Evolutionary conservation across 2,329 filamentous ascomycete species (phyloP).

Genomic region (Fusarium proliferatum): DNA sequence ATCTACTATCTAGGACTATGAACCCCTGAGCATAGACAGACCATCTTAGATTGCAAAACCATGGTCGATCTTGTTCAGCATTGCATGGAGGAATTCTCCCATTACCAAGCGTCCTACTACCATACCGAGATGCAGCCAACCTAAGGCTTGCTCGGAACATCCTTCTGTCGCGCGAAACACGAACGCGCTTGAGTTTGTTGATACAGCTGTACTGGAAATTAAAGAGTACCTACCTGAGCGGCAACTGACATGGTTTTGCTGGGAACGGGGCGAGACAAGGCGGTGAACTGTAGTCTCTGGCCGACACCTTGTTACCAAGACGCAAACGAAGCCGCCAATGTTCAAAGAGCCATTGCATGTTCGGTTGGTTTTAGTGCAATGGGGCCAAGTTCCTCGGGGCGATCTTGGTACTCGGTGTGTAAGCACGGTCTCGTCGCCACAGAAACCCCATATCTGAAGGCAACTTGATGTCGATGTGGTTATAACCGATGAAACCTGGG

Average conservation of each 20-base stretch:
- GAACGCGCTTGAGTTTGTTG: not conserved
- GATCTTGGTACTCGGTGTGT: not conserved
- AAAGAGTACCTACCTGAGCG: not conserved
- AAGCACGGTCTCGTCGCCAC: not conserved
- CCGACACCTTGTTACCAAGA: not conserved
- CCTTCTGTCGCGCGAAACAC: not conserved
- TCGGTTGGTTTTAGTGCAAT: not conserved
- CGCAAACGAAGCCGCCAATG: not conserved
- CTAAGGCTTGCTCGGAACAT: not conserved
- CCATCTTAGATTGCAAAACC: not conserved
- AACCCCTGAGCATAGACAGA: not conserved
- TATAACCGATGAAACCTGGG: not conserved
- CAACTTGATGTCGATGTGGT: not conserved
- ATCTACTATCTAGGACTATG: not conserved
- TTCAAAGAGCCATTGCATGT: no score
- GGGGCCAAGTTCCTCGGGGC: not conserved
- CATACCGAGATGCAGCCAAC: not conserved
- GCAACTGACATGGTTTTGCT: not conserved
- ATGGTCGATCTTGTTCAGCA: not conserved
- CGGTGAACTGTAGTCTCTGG: not conserved
- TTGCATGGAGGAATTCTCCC: not conserved
- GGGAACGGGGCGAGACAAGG: not conserved
- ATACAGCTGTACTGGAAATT: not conserved
- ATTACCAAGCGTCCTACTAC: not conserved
- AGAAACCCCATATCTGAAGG: not conserved